Base-by-base conservation (phyloP, 768 basidiomycete genomes). In the Glaciozyma antarctica region DNA sequence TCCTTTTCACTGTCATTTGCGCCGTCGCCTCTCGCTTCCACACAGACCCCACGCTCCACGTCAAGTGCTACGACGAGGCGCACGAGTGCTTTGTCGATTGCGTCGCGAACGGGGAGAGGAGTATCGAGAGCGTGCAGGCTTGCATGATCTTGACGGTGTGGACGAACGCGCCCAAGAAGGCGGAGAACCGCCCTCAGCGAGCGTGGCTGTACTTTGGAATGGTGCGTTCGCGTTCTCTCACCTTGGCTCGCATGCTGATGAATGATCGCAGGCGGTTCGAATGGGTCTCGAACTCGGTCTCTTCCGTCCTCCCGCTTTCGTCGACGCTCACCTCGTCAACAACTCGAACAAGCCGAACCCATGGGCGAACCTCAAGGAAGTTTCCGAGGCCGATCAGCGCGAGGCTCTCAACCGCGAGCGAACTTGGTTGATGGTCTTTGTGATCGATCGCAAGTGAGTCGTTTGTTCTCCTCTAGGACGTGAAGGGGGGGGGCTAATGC, bases 331-430 rank as follows among this genome's bases (percentile, higher is more conserved):
- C 47, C 58, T 67, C 13, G 60, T 60, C 38, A 62, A 53, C 44
- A 63, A 60, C 41, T 28, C 47, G 3, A 3, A 28, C 28, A 53
- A 59, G 28, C 32, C 45, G 22, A 63, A 63, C 34, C 66, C 66
- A 1, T 67, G 66, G 66, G 48, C 55, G 47, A 97, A 95, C 75
- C 77, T 98, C 57, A 90, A 92, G 74, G 87, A 21, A 86, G 26
- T 82, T 82, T 60, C 83, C 86, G 30, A 84, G 89, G 57, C 89
- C 89, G 72, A 76, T 82, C 62, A 53, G 19, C 52, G 55, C n/a
- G 88, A 97, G 78, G 85, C 95, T 19, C 86, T 89, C 77, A 98
- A 95, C 76, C 83, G 93, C 53, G 93, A 97, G 77, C 80, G 94
- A 57, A 92, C 90, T 21, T 98, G 93, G 93, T 80, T 94, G 59